Conservation (phyloP, 352 stramenopile species). For the Blastocystis sp. region DNA sequence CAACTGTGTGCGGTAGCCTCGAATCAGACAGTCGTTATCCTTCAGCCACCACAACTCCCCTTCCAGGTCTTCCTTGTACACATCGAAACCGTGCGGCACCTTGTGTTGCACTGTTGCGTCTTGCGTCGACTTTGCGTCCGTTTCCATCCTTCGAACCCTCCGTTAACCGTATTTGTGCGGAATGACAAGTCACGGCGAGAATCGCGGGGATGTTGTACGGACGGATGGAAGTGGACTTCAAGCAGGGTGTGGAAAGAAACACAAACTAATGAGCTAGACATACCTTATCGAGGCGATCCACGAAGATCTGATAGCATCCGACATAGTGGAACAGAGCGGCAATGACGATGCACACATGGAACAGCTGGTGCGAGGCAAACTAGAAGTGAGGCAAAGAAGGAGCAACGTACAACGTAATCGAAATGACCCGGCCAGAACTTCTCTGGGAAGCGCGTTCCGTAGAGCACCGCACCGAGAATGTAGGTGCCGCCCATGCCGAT, state of each 20-base stretch:
- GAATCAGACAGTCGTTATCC: conserved; percentile 60
- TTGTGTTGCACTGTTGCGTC: background rate
- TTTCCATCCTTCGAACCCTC: background rate
- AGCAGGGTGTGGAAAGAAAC: background rate
- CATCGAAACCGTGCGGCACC: conserved; percentile 56
- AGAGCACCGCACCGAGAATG: conserved; percentile 61
- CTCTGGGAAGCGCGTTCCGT: conserved; percentile 59
- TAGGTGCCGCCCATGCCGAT: conserved; percentile 55
- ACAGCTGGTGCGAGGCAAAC: conserved; percentile 9
- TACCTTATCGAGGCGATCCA: background rate
- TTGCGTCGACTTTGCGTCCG: background rate
- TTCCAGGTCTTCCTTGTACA: conserved; percentile 67
- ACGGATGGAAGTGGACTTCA: background rate
- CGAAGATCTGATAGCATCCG: background rate
- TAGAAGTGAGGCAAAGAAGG: background rate
- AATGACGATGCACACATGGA: conserved; percentile 10
- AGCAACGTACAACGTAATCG: conserved; percentile 68
- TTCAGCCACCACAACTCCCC: conserved; percentile 62
- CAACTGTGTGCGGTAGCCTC: conserved; percentile 50
- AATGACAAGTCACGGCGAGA: no score
- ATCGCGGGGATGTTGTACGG: background rate
- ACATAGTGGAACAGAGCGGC: conserved; percentile 16
- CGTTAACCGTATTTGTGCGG: no score
- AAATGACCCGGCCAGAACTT: conserved; percentile 66
- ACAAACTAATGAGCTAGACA: background rate